phyloP scores from a whole-genome alignment of 2,329 filamentous ascomycete species.

The Colletotrichum lentis region DNA sequence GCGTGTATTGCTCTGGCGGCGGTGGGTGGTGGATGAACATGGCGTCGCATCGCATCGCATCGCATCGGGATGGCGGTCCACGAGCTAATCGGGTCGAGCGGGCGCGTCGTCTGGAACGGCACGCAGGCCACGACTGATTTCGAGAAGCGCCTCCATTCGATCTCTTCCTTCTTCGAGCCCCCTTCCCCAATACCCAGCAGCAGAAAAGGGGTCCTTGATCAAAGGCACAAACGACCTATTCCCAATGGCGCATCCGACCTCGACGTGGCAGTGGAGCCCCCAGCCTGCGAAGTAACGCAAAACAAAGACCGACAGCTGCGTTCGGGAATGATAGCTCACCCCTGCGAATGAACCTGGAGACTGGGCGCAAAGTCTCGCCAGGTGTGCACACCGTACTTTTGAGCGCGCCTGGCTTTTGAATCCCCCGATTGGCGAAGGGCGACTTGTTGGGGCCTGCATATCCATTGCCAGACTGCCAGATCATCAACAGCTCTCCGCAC shows the following conservation, averaged over 20 bases:
- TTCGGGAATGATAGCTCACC: constrained; percentile 31
- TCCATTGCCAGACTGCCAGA: constrained; percentile 36
- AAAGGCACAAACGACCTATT: constrained; percentile 6
- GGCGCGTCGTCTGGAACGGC: constrained; percentile 23
- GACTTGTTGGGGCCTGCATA: constrained; percentile 34
- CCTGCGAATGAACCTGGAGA: constrained; percentile 31
- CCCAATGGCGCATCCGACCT: constrained; percentile 11
- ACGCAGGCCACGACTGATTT: constrained; percentile 31
- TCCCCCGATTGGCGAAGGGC: constrained; percentile 35
- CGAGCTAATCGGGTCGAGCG: constrained; percentile 34
- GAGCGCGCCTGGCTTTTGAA: constrained; percentile 28
- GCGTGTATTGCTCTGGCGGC: constrained; percentile 11
- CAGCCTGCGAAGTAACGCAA: constrained; percentile 34
- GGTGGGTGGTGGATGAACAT: constrained; percentile 15
- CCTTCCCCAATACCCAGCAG: constrained; percentile 1
- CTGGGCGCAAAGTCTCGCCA: constrained; percentile 35
- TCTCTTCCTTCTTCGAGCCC: background rate
- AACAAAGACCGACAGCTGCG: constrained; percentile 34
- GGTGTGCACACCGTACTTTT: constrained; percentile 37
- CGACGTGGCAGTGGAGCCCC: constrained; percentile 37
- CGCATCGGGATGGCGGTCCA: constrained; percentile 27
- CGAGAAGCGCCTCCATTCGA: background rate
- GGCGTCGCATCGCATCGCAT: constrained; percentile 19
- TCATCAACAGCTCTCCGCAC: constrained; percentile 28
- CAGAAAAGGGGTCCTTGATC: constrained; percentile 22